Evolutionary conservation across 306 rosid species (phyloP), one percentile per base, ranked within the genome.

Genomic region (Gastrolobium villosum): DNA sequence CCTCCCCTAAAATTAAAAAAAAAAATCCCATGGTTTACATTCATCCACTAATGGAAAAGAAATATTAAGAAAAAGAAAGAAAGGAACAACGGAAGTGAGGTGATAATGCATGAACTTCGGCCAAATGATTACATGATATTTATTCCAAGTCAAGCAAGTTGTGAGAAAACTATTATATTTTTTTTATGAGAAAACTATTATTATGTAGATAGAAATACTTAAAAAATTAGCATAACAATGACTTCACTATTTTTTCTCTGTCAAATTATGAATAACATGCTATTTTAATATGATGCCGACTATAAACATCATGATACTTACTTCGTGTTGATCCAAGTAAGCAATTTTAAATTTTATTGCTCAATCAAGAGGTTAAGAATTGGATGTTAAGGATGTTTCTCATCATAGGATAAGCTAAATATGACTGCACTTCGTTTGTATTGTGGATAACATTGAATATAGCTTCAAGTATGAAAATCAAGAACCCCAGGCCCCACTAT

Each of bases 101-200:
- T 56, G 41, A 69, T 37, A 61, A 7, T 26, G 68, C 41, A 70
- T 6, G 44, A 34, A 53, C 74, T 65, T 59, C 46, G 46, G 10
- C 10, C 14, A 59, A 40, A 45, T 5, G 14, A 32, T 9, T 11
- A 10, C 28, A 45, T 59, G 77, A 78, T 55, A 66, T 73, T 57
- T 66, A 67, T 83, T 63, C 83, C 48, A 67, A 60, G 3, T 56
- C 73, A 56, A 59, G 35, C 77, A 83, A 66, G 74, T 73, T 83
- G 81, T 48, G 69, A 48, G 83, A 50, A 65, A 83, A 60, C 34
- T 9, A 20, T 13, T 13, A 40, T 14, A n/a, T 6, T 6, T 31
- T 26, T 35, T 40, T 50, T 7, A 39, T 52, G n/a, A 37, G 40
- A 54, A 52, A 26, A 36, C 4, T 36, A 28, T 63, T 8, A 8